Evolutionary conservation across 371 early-diverging fungal genomes (phyloP).

Genomic region (Mortierella sp.): DNA sequence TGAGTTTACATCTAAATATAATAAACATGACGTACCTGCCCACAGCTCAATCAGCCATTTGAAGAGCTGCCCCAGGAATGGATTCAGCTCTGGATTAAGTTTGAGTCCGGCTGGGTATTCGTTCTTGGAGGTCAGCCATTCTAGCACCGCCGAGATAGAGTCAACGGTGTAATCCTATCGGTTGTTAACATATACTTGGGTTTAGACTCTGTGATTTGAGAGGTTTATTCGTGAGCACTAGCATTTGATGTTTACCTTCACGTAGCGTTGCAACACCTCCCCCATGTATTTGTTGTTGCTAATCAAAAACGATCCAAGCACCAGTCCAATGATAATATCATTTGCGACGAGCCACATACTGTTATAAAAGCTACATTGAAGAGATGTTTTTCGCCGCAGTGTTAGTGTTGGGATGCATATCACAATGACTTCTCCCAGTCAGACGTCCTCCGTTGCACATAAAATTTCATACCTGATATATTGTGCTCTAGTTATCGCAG

Average conservation of each 20-base stretch:
- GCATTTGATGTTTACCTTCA: constrained; percentile 30
- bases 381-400: not conserved
- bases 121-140: constrained; percentile 83
- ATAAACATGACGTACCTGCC: constrained; percentile 67
- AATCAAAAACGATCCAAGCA: constrained; percentile 81
- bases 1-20: too few relatives aligned
- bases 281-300: constrained; percentile 72
- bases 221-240: not conserved
- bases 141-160: constrained; percentile 78
- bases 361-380: constrained; percentile 84
- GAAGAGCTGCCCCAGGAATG: constrained; percentile 94
- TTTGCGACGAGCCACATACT: constrained; percentile 95
- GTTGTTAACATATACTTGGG: not conserved
- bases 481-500: constrained; percentile 79
- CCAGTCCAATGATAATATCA: constrained; percentile 91
- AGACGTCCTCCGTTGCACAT: too few relatives aligned
- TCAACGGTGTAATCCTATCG: constrained; percentile 72
- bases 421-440: too few relatives aligned
- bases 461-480: constrained; percentile 75
- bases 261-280: constrained; percentile 60
- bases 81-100: constrained; percentile 89
- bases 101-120: constrained; percentile 97
- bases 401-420: not conserved
- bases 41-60: constrained; percentile 92
- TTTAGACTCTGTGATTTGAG: not conserved